A percentile compares a stretch with the other conserved stretches of the same genome.
phyloP scores from a whole-genome alignment of 768 basidiomycete genomes.

The Russula olivacea region DNA sequence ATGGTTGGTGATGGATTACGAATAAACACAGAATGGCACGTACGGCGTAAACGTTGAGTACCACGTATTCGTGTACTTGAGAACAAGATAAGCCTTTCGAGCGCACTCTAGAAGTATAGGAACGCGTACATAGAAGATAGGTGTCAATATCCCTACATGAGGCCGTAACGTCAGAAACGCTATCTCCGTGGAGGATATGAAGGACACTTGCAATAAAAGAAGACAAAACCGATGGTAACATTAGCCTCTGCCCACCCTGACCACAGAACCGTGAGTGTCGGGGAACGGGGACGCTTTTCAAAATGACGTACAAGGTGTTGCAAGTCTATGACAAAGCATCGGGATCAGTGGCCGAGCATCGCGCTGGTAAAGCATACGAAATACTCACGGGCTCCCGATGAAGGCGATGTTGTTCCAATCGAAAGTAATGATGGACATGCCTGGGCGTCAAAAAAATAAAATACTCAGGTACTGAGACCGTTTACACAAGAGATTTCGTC shows the following conservation, averaged over 20 bases:
- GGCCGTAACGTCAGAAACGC: conserved; percentile 6
- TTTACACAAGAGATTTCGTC: not conserved
- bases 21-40: conserved; percentile 15
- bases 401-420: conserved; percentile 56
- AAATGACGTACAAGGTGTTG: conserved; percentile 52
- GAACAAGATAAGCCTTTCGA: not conserved
- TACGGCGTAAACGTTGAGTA: conserved; percentile 36
- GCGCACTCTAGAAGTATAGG: not conserved
- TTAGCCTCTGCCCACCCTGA: conserved; percentile 71
- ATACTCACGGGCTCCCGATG: conserved; percentile 26
- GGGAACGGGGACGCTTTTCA: not conserved
- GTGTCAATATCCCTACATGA: conserved; percentile 36
- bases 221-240: conserved; percentile 44
- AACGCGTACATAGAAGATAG: conserved; percentile 32
- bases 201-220: conserved; percentile 38
- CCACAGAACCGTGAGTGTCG: not conserved
- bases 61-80: conserved; percentile 35
- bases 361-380: not conserved
- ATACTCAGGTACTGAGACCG: not conserved
- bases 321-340: conserved; percentile 35
- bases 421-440: conserved; percentile 73
- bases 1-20: not conserved
- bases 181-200: not conserved
- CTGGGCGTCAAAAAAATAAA: conserved; percentile 11
- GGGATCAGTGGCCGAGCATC: not conserved